Evolutionary conservation across 768 basidiomycete genomes (phyloP), one percentile per base, ranked within the genome.

Genomic region (Xerocomellus amylosporus): DNA sequence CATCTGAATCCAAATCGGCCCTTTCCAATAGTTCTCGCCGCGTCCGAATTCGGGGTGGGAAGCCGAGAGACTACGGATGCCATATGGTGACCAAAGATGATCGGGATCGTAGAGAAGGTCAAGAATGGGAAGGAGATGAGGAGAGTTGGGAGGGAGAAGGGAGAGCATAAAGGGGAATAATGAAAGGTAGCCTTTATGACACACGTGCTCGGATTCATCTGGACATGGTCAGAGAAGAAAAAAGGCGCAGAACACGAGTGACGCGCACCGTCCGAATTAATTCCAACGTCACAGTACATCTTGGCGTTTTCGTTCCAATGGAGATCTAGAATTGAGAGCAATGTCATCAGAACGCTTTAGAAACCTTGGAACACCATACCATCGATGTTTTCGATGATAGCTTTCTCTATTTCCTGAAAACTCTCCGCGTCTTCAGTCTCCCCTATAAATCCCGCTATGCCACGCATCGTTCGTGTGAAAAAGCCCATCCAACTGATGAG

Each of bases 21-120:
- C 94, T 64, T 87, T 88, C 95, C 95, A 98, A 71, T 98, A 98
- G 73, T 98, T 91, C 72, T 98, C 95, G 44, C 88, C 96, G 62
- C 83, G 75, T 14, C 94, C 95, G 63, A 93, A 98, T 46, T 90
- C 82, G n/a, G 88, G 84, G 66, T 98, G 93, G 19, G 85, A 83
- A n/a, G 81, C 85, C 8, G 90, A 93, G 49, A 98, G 73, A 58
- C 92, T 95, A 28, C 95, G 87, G 34, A 98, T 74, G 26, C 96
- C 95, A 67, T 85, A 94, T 1, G 83, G 79, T 2, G 93, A 96
- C 96, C 96, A 98, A 31, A 98, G 80, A 58, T 93, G 89, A 28
- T 85, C 74, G 0, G 93, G 90, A 67, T 92, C 87, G 15, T 73
- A 79, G 30, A 98, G 75, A 36, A 94, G 72, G 64, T 94, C 87